Base-by-base conservation (phyloP, 179 eudicot genomes). In the Beta lomatogona region DNA sequence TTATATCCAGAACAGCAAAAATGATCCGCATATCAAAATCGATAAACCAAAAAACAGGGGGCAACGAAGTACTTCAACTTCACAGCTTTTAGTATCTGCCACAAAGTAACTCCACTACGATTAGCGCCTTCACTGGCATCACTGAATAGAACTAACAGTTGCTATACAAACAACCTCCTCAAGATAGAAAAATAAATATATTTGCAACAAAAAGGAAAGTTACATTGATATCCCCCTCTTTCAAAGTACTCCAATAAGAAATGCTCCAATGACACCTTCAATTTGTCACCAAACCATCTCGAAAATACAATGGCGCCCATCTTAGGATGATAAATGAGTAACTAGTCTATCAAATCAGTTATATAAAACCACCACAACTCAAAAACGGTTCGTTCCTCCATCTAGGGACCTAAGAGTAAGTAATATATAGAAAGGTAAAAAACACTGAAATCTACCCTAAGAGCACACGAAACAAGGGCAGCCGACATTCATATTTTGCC, bases 61-160 rank as follows among this genome's bases (percentile, higher is more conserved):
- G 12, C 44, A 31, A 65, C 79, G 53, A 73, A 22, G 22, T 91
- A 96, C 99, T 93, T 96, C 79, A 96, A 89, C 74, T 89, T 91
- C 82, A 93, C 91, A 8, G 86, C 88, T 83, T 94, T 88, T 82
- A 96, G 76, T 73, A 94, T 91, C 79, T 90, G 91, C 76, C 94
- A 94, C 85, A 96, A 83, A 57, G 81, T 83, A 74, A 96, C 74
- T 13, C 84, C 87, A 75, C 83, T 87, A 66, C 85, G 87, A 75
- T 78, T 83, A 48, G 45, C 46, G 21, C 60, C 85, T 63, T 54
- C 83, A 73, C 69, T 76, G 4, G 78, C 73, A 80, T 83, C 78
- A 71, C 68, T 25, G 28, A 25, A 25, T 25, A 25, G 28, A 25
- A 25, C 28, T 25, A 25, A 25, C 28, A 25, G 28, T 25, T 25